Percentiles rank a stretch among this genome's conserved stretches.
Evolutionary conservation across 2,329 filamentous ascomycete genomes (phyloP).

Genomic region (Botryotinia globosa): DNA sequence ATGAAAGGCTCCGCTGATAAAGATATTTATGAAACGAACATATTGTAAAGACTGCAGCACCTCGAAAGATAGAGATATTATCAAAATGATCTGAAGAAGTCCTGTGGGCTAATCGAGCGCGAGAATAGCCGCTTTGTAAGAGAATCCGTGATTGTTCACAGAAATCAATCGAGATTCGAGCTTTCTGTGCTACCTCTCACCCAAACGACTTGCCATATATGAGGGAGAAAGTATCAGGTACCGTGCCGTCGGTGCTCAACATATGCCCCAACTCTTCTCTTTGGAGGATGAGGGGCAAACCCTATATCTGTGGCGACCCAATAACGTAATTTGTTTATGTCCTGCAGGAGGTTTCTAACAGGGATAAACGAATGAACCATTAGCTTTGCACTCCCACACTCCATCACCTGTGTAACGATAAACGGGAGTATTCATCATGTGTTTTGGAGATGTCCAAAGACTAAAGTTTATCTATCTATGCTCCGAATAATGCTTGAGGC

Average conservation of each 20-base stretch:
- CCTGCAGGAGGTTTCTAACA: slow-evolving; percentile 10
- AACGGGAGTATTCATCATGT: slow-evolving; percentile 2
- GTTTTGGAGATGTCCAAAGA: not conserved
- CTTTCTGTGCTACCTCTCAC: not conserved
- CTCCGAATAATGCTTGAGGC: not conserved
- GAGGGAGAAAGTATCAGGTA: not conserved
- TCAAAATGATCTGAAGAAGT: not conserved
- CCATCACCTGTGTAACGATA: not conserved
- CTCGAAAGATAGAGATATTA: not conserved
- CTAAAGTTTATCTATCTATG: not conserved
- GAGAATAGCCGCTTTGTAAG: not conserved
- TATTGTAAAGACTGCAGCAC: not conserved
- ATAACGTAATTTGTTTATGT: slow-evolving; percentile 8
- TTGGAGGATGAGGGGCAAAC: slow-evolving; percentile 1
- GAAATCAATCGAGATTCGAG: not conserved
- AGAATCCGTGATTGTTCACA: not conserved
- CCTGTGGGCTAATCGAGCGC: not conserved
- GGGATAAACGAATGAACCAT: not conserved
- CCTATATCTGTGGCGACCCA: not conserved
- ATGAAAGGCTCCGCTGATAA: not conserved
- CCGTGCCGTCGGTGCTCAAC: slow-evolving; percentile 1
- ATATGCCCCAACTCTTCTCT: not conserved
- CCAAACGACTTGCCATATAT: not conserved
- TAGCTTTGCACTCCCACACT: slow-evolving; percentile 6
- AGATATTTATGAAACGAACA: not conserved